phyloP scores from a whole-genome alignment of 2,329 filamentous ascomycete genomes.

The Microcyclospora pomicola region DNA sequence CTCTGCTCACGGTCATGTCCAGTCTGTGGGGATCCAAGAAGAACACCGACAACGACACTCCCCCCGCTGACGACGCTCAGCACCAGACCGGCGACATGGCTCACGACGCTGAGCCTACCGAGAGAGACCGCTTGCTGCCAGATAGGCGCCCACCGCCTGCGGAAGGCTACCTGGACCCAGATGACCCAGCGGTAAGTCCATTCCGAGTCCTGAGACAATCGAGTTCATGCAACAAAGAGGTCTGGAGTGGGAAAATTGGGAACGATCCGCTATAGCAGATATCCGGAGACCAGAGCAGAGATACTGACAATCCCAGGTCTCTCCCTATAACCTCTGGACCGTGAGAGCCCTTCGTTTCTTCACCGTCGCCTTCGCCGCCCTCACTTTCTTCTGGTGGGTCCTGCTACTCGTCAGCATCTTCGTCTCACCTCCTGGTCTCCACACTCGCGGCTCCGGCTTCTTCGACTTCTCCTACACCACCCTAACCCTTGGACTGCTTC shows the following conservation, averaged over 20 bases:
- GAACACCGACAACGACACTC: slow-evolving; percentile 22
- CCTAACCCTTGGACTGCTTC: slow-evolving; percentile 59
- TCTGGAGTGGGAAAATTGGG: too few relatives aligned
- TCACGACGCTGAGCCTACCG: slow-evolving; percentile 31
- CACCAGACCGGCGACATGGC: slow-evolving; percentile 7
- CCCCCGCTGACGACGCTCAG: slow-evolving; percentile 1
- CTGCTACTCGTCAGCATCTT: slow-evolving; percentile 80
- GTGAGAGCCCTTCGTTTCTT: slow-evolving; percentile 68
- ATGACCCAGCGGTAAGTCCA: slow-evolving; percentile 60
- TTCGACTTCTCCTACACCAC: slow-evolving; percentile 75
- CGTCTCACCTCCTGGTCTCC: slow-evolving; percentile 74
- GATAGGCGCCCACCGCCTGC: slow-evolving; percentile 43
- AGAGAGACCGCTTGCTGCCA: slow-evolving; percentile 55
- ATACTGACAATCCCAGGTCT: slow-evolving; percentile 36
- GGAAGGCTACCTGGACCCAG: slow-evolving; percentile 57
- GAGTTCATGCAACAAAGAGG: too few relatives aligned
- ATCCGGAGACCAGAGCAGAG: neutral
- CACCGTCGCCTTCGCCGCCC: slow-evolving; percentile 58
- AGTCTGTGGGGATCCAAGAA: slow-evolving; percentile 42
- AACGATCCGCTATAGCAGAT: too few relatives aligned
- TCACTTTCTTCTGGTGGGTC: slow-evolving; percentile 87
- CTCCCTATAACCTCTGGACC: slow-evolving; percentile 89
- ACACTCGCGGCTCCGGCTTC: slow-evolving; percentile 83
- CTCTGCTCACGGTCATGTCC: slow-evolving; percentile 29
- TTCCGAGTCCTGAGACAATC: too few relatives aligned